Base-by-base conservation (phyloP, 768 basidiomycete species). In the Calocera viscosa region DNA sequence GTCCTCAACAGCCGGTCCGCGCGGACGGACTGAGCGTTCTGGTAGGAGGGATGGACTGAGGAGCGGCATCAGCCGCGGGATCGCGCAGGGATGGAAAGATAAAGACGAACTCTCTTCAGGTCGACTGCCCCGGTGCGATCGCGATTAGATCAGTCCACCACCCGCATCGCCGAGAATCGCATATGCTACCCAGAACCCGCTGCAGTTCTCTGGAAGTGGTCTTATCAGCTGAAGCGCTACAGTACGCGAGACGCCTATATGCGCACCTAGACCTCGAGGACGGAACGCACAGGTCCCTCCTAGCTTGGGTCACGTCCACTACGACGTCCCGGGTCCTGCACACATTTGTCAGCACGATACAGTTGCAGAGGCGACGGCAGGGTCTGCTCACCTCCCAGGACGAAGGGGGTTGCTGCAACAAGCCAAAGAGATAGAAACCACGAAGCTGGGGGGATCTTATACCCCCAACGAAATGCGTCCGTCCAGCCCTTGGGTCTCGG, bases 261-360 rank as follows among this genome's bases (percentile, higher is more conserved):
- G 53, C 53, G 53, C 30, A 60, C 53, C 30, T 19, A 28, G 53
- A 28, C 53, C 30, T 28, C 53, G 30, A 60, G 53, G 53, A 16
- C 5, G 30, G 53, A 14, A 60, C 24, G 19, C 43, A 8, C 53
- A 11, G 14, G 53, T 60, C 53, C 53, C 53, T 28, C 10, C 53
- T 26, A 60, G 53, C 53, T 60, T 60, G 53, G 30, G 53, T 22
- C 53, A 32, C 53, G 30, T 60, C 53, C 53, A 60, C 53, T 60
- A 60, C 53, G 53, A 26, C 53, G 53, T 32, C 53, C 43, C 19
- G 24, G 24, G 24, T 38, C 26, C 53, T 60, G 53, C 22, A 30
- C 8, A 32, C 19, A 32, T 11, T 30, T 2, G 26, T 60, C 19
- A 60, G 53, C 26, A 60, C 5, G 16, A 60, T 2, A 60, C 3